These are phyloP conservation scores for Schizophyllum commune DNA, from an alignment of 1,284 basidiomycete species.

Conservation along the genomic window DNA sequence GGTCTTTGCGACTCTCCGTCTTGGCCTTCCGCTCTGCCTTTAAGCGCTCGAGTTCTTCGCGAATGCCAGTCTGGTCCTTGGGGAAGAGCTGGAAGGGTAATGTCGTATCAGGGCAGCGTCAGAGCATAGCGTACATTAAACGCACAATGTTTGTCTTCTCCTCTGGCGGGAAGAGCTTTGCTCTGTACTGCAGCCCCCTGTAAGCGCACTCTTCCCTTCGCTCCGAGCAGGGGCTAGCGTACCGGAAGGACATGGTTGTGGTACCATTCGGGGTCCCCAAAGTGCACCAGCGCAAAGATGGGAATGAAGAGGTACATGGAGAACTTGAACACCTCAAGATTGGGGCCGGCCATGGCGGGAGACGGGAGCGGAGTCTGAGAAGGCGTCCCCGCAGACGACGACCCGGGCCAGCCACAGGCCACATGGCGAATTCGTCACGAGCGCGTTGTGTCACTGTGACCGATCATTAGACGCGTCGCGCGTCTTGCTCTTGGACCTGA, in stretches of 20 bases:
- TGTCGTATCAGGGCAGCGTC: not conserved
- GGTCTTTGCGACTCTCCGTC: not conserved
- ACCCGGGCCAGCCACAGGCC: not conserved
- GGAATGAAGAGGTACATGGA: constrained; percentile 87
- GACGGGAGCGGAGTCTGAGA: not conserved
- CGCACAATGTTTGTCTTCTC: not conserved
- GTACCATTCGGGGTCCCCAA: constrained; percentile 89
- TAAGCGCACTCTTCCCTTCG: not conserved
- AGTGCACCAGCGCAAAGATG: constrained; percentile 77
- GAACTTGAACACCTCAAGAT: constrained; percentile 87
- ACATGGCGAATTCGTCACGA: not conserved
- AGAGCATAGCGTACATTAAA: not conserved
- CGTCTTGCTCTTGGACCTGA: not conserved
- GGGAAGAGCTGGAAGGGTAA: constrained; percentile 43
- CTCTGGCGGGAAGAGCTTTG: constrained; percentile 56
- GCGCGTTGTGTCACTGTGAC: not conserved
- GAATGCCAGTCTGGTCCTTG: constrained; percentile 52
- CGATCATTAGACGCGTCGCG: not conserved
- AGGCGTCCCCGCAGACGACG: not conserved
- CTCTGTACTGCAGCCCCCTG: constrained; percentile 49
- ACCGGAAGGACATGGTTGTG: constrained; percentile 73
- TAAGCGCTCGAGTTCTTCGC: constrained; percentile 62
- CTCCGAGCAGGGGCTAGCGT: constrained; percentile 21
- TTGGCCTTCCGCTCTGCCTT: constrained; percentile 35
- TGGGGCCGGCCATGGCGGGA: constrained; percentile 61